These are phyloP conservation scores for Cryptosporidium tyzzeri DNA, from an alignment of 169 alveolate genomes.

Conservation along the genomic window DNA sequence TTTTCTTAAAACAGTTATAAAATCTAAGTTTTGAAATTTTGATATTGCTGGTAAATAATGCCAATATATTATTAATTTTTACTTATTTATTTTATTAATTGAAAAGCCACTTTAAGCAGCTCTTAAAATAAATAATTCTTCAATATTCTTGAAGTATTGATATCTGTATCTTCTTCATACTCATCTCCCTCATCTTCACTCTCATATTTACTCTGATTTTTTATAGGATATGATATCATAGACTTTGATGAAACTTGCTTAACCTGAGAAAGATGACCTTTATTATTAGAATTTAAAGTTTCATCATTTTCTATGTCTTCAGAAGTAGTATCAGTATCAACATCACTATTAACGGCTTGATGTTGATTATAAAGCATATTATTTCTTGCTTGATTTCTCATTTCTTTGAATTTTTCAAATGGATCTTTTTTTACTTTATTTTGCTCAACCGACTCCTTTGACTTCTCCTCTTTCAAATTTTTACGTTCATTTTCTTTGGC, in stretches of 20 bases:
- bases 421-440: neutral
- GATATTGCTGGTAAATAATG: too few species aligned
- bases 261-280: constrained; percentile 4
- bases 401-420: neutral
- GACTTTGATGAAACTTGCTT: constrained; percentile 9
- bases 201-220: neutral
- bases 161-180: neutral
- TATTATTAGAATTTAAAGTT: neutral
- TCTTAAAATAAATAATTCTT: constrained; percentile 12
- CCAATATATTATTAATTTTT: too few species aligned
- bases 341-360: neutral
- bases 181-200: neutral
- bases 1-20: neutral
- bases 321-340: neutral
- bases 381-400: neutral
- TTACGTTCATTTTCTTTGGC: neutral
- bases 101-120: neutral
- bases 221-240: constrained; percentile 31
- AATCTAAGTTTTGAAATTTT: neutral
- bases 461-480: neutral
- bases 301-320: too few species aligned
- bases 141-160: neutral
- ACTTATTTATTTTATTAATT: neutral
- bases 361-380: neutral
- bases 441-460: neutral